A percentile compares a stretch with the other conserved stretches of the same genome.
Conservation (phyloP, 2,329 filamentous ascomycete species). For the Immersiporthe knoxdaviesiana region DNA sequence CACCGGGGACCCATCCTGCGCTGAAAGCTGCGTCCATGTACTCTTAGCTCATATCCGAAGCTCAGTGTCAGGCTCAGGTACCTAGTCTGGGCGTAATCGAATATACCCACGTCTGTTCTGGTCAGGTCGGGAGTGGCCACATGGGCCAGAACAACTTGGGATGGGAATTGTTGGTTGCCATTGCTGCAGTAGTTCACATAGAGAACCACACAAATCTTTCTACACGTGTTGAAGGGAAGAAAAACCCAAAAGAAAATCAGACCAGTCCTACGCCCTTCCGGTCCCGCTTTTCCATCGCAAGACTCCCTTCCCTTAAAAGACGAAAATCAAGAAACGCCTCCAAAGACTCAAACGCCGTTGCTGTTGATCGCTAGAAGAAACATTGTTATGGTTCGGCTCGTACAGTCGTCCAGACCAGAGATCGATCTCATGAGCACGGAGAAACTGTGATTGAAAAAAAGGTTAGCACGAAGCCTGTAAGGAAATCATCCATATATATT, state of each 20-base stretch:
- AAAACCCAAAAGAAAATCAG: background rate
- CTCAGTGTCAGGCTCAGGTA: background rate
- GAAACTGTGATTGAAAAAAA: slow-evolving; percentile 5
- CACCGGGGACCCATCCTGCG: no score
- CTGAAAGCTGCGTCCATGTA: background rate
- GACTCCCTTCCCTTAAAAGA: slow-evolving; percentile 8
- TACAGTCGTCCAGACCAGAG: slow-evolving; percentile 50
- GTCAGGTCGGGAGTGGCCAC: no score
- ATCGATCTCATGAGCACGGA: slow-evolving; percentile 50
- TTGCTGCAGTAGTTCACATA: background rate
- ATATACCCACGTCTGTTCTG: background rate
- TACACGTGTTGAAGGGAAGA: background rate
- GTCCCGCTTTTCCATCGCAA: background rate
- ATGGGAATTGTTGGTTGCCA: background rate
- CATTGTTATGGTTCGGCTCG: slow-evolving; percentile 10
- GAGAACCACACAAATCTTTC: background rate
- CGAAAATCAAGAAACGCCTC: slow-evolving; percentile 23
- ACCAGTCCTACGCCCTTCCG: no score
- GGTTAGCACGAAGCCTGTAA: slow-evolving; percentile 7
- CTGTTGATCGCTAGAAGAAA: slow-evolving; percentile 13
- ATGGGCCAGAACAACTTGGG: background rate
- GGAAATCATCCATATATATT: no score
- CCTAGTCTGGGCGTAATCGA: background rate
- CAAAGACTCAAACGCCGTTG: slow-evolving; percentile 10
- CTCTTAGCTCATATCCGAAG: background rate